phyloP scores from a whole-genome alignment of 495 filamentous ascomycete species.

The Talaromyces liani region DNA sequence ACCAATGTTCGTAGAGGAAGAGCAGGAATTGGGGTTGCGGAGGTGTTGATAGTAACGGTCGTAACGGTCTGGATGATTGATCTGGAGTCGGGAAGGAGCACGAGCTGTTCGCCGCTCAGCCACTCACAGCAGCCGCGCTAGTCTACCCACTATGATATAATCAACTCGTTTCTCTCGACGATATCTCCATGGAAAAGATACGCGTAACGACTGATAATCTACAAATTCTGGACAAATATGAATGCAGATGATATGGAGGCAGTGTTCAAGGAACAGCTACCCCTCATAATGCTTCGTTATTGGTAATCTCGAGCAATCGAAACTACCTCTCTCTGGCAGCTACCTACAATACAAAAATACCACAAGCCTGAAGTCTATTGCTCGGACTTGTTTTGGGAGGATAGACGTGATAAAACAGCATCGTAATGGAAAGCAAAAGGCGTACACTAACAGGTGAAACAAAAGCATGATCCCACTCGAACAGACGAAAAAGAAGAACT shows the following conservation, averaged over 20 bases:
- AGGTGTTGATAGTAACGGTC: not conserved
- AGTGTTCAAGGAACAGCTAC: not conserved
- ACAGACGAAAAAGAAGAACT: conserved; percentile 1
- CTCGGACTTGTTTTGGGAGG: not conserved
- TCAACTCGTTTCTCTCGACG: not conserved
- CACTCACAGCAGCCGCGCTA: conserved; percentile 4
- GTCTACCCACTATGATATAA: not conserved
- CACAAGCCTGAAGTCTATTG: not conserved
- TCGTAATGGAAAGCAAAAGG: not conserved
- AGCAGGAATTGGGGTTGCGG: not conserved
- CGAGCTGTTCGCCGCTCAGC: conserved; percentile 8
- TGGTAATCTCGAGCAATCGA: not conserved
- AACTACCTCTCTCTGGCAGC: not conserved
- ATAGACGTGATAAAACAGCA: not conserved
- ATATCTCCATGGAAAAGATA: not conserved
- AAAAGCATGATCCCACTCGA: conserved; percentile 7
- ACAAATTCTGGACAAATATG: not conserved
- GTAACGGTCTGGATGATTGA: not conserved
- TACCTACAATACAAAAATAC: conserved; percentile 7
- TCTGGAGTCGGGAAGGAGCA: conserved; percentile 5
- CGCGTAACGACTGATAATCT: not conserved
- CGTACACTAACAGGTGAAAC: conserved; percentile 1
- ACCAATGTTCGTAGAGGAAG: not conserved
- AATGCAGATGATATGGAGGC: not conserved
- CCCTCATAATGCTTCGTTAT: not conserved